Conservation (phyloP, 257 asterid genomes). For the Solanum appendiculatum region DNA sequence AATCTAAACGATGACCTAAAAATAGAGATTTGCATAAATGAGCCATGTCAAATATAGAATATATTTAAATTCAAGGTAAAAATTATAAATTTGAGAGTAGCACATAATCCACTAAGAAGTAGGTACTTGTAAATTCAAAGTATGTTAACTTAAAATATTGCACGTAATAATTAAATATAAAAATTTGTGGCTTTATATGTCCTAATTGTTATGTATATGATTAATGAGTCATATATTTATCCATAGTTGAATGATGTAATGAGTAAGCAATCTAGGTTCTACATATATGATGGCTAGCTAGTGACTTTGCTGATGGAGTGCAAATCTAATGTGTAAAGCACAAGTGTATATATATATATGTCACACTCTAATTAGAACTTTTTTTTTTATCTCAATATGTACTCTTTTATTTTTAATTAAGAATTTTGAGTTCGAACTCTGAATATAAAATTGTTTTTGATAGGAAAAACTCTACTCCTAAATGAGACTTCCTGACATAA, state of each 20-base stretch:
- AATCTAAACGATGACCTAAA: neutral
- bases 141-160: neutral
- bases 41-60: neutral
- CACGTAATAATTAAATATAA: neutral
- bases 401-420: neutral
- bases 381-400: no score
- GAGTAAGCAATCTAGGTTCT: neutral
- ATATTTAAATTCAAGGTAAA: neutral
- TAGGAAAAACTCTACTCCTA: neutral
- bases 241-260: neutral
- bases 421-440: neutral
- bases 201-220: neutral
- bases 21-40: neutral
- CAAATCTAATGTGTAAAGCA: conserved; percentile 4
- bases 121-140: neutral
- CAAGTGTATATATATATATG: neutral
- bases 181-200: neutral
- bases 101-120: neutral
- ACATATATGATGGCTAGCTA: neutral
- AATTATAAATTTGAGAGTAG: neutral
- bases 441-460: neutral
- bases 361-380: no score
- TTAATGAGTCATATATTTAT: neutral
- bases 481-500: neutral
- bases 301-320: neutral